A percentile compares a stretch with the other conserved stretches of the same genome.
Conservation (phyloP, 768 basidiomycete genomes). For the Suillus paluster region DNA sequence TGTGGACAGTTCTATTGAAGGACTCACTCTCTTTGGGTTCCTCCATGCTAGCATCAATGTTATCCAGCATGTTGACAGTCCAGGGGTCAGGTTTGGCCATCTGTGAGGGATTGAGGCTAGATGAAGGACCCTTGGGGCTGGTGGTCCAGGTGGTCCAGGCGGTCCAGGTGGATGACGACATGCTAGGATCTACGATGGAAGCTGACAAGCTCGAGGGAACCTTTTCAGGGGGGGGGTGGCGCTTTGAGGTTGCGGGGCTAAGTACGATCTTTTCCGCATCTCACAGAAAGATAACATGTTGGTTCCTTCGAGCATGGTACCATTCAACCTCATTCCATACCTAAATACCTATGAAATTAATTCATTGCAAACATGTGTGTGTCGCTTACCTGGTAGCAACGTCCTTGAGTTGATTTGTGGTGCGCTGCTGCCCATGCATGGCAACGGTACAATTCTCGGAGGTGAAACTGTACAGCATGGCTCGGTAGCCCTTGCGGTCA, state of each 20-base stretch:
- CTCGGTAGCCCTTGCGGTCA: background rate
- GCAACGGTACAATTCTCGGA: background rate
- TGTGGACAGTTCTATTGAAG: too few relatives aligned
- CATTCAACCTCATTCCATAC: background rate
- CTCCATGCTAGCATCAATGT: background rate
- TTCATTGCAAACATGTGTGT: background rate
- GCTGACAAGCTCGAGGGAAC: background rate
- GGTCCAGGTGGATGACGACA: background rate
- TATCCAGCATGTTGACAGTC: background rate
- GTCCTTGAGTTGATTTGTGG: background rate
- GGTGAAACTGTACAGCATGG: background rate
- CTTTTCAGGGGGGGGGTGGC: background rate
- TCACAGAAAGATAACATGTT: background rate
- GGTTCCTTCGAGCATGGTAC: background rate
- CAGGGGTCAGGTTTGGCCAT: background rate
- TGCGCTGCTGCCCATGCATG: background rate
- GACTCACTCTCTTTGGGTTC: background rate
- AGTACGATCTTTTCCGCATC: background rate
- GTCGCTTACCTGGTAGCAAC: background rate
- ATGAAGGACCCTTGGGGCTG: background rate
- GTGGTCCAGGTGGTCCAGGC: background rate
- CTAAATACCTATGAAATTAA: background rate
- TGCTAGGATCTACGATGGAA: background rate
- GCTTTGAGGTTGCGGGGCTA: background rate
- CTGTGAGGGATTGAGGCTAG: too few relatives aligned